Percentiles rank a stretch among this genome's conserved stretches.
Evolutionary conservation across 2,329 filamentous ascomycete genomes (phyloP).

Genomic region (Dactylonectria estremocensis): DNA sequence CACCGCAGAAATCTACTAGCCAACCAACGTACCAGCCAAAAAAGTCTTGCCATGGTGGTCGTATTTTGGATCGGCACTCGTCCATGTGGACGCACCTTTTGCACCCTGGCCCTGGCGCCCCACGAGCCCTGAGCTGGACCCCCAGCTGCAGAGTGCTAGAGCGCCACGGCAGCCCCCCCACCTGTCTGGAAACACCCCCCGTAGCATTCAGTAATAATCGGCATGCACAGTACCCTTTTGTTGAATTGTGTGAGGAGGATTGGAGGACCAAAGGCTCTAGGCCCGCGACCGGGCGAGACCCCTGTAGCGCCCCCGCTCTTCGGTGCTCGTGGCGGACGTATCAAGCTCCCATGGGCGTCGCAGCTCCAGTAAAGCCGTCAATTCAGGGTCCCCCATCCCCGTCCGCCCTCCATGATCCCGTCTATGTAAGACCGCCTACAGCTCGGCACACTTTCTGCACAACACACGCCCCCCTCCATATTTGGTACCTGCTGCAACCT

Average conservation of each 20-base stretch:
- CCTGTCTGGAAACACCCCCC: conserved; percentile 12
- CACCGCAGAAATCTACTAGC: conserved; percentile 8
- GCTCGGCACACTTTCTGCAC: not conserved
- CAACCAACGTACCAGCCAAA: not conserved
- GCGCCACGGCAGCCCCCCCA: conserved; percentile 2
- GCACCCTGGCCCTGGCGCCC: conserved; percentile 18
- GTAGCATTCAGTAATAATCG: not conserved
- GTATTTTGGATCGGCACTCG: conserved; percentile 26
- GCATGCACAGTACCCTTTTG: no score
- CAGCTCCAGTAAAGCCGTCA: conserved; percentile 42
- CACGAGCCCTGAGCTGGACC: conserved; percentile 5
- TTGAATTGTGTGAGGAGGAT: no score
- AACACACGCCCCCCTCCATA: conserved; percentile 34
- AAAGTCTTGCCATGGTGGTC: conserved; percentile 19
- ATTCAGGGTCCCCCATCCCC: conserved; percentile 45
- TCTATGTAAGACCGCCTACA: conserved; percentile 8
- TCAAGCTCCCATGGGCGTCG: conserved; percentile 29
- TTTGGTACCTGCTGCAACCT: not conserved
- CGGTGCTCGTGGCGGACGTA: conserved; percentile 27
- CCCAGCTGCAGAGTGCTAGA: conserved; percentile 5
- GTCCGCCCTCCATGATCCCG: conserved; percentile 3
- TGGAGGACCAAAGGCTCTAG: no score
- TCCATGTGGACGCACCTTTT: conserved; percentile 17
- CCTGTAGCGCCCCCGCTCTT: conserved; percentile 31
- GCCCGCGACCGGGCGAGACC: not conserved